Percentiles rank a stretch among this genome's conserved stretches.
phyloP scores from a whole-genome alignment of 768 basidiomycete genomes.

The Boletus patriciae region DNA sequence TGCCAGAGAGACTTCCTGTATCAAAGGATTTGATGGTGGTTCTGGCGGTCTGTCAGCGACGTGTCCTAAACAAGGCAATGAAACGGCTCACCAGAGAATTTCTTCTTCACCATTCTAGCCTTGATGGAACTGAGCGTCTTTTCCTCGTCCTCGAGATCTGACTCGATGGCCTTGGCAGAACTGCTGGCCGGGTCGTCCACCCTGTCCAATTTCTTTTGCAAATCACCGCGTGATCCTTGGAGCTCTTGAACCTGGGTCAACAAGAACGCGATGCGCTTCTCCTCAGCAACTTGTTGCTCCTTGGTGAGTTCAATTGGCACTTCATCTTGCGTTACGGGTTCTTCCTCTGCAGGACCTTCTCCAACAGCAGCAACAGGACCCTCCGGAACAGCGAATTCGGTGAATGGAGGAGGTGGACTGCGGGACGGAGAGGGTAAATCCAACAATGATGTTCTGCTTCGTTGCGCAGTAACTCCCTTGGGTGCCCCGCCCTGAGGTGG shows the following conservation, averaged over 20 bases:
- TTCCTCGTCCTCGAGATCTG: conserved; percentile 19
- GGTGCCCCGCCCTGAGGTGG: not conserved
- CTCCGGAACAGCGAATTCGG: conserved; percentile 13
- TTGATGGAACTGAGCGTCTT: conserved; percentile 10
- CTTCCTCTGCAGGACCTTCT: conserved; percentile 7
- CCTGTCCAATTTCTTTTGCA: conserved; percentile 4
- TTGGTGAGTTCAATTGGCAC: conserved; percentile 17
- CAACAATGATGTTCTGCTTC: not conserved
- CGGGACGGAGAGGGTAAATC: conserved; percentile 9
- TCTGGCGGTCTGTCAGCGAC: conserved; percentile 12
- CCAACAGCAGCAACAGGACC: not conserved
- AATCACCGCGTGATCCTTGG: not conserved
- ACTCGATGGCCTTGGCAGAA: conserved; percentile 5
- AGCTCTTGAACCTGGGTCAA: conserved; percentile 15
- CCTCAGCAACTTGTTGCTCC: conserved; percentile 23
- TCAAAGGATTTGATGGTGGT: not conserved
- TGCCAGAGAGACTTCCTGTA: not conserved
- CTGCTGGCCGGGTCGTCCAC: not conserved
- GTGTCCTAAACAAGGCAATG: not conserved
- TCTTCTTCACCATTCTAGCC: conserved; percentile 19
- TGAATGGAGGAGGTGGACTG: conserved; percentile 32
- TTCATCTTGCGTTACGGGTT: conserved; percentile 20
- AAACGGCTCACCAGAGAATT: conserved; percentile 19
- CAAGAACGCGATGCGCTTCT: conserved; percentile 24
- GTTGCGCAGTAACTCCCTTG: not conserved